Base-by-base conservation (phyloP, 2,329 filamentous ascomycete genomes). In the Ceratocystis cubensis region DNA sequence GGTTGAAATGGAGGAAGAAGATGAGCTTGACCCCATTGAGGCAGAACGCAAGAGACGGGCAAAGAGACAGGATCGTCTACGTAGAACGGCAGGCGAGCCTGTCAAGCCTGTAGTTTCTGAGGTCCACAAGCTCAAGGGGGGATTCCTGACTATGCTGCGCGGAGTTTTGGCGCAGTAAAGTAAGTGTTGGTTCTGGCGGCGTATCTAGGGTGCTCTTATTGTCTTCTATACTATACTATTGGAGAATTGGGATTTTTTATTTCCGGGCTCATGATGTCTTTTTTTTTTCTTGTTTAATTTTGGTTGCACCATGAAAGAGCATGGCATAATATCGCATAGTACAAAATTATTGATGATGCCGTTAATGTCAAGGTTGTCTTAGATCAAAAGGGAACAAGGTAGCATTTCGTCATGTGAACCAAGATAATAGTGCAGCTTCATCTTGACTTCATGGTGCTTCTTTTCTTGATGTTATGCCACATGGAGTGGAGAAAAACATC, bases 21-120 rank as follows among this genome's bases (percentile, higher is more conserved):
- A 95, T 67, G 87, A 92, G 67, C 76, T 89, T 69, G 92, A 97
- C 72, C 91, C 93, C 1, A 95, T 99, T 70, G 86, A 86, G 69
- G 89, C 89, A 5, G 94, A 97, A 79, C 81, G 93, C 68, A 88
- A 86, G 72, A 82, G 90, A 68, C 82, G 93, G 69, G 82, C 84
- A 7, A 89, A 87, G 78, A 85, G 83, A 71, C 89, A 92, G 73
- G 92, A 96, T 73, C 84, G 88, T 68, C 80, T 99, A 65, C 83
- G 90, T 70, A 81, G 91, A 65, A 87, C 83, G 56, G 91, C 91
- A 0, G 91, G 91, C 41, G 91, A 96, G 77, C 91, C 91, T 0
- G 78, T 81, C 64, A 96, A 96, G 77, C 91, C 91, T 2, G 76
- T 80, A 1, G 84, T 96, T n/a, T 78, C 76, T 28, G 91, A 96